Evolutionary conservation across 305 asterid genomes (phyloP).

Genomic region (Plantago lanceolata): DNA sequence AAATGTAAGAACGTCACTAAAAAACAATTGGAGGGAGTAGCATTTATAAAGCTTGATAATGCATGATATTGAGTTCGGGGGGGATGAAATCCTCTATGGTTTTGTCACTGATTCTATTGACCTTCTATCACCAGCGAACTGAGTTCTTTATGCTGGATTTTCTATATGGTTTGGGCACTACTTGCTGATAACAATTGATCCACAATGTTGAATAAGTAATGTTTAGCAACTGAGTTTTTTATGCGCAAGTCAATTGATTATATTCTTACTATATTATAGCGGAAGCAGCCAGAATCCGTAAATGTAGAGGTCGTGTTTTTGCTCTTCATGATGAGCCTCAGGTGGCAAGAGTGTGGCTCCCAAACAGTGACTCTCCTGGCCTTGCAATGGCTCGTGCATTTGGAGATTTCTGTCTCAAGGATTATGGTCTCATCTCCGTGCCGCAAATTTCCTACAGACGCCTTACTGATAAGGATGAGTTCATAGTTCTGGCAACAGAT

Average conservation of each 20-base stretch:
- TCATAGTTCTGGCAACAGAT: conserved; percentile 70
- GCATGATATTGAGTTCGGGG: too few relatives aligned
- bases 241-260: conserved; percentile 3
- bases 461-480: conserved; percentile 62
- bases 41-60: too few relatives aligned
- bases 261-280: conserved; percentile 31
- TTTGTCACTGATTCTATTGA: too few relatives aligned
- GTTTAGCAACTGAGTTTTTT: neutral
- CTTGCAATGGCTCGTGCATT: conserved; percentile 93
- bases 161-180: too few relatives aligned
- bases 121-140: too few relatives aligned
- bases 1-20: too few relatives aligned
- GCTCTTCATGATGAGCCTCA: conserved; percentile 81
- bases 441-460: conserved; percentile 67
- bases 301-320: conserved; percentile 78
- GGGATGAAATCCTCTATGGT: too few relatives aligned
- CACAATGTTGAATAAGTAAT: neutral
- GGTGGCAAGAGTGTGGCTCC: conserved; percentile 83
- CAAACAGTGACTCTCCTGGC: conserved; percentile 69
- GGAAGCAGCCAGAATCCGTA: conserved; percentile 75
- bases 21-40: too few relatives aligned
- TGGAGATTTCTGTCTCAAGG: conserved; percentile 90
- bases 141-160: too few relatives aligned
- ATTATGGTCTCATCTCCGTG: conserved; percentile 73
- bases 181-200: too few relatives aligned